These are phyloP conservation scores for Nemania bipapillata DNA, from an alignment of 2,329 filamentous ascomycete species.

Conservation along the genomic window DNA sequence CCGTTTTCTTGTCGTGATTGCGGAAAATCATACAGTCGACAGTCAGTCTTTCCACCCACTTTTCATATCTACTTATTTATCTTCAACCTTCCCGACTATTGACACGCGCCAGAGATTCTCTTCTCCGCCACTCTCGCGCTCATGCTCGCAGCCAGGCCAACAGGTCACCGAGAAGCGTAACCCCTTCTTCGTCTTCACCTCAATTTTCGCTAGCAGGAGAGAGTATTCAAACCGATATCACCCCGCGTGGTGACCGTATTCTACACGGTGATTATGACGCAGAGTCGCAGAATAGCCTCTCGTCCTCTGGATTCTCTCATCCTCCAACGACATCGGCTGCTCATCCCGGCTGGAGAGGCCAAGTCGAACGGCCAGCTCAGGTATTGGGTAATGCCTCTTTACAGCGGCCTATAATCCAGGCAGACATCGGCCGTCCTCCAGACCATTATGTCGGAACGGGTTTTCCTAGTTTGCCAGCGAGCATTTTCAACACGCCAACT, in stretches of 20 bases:
- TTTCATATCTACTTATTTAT: neutral
- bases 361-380: slow-evolving; percentile 17
- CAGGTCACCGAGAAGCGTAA: slow-evolving; percentile 22
- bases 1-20: slow-evolving; percentile 36
- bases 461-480: slow-evolving; percentile 23
- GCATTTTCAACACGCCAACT: slow-evolving; percentile 30
- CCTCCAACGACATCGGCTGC: slow-evolving; percentile 18
- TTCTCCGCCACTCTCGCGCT: slow-evolving; percentile 35
- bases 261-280: slow-evolving; percentile 25
- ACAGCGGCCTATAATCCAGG: slow-evolving; percentile 20
- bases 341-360: slow-evolving; percentile 24
- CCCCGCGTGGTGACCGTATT: slow-evolving; percentile 16
- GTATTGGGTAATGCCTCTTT: slow-evolving; percentile 16
- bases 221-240: slow-evolving; percentile 16
- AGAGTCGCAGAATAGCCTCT: slow-evolving; percentile 21
- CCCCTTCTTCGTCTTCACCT: slow-evolving; percentile 27
- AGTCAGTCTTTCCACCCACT: slow-evolving; percentile 22
- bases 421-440: slow-evolving; percentile 8
- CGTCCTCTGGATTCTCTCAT: slow-evolving; percentile 25
- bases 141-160: slow-evolving; percentile 21
- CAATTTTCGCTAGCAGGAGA: slow-evolving; percentile 28
- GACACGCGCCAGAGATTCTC: slow-evolving; percentile 31
- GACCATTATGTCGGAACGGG: slow-evolving; percentile 19
- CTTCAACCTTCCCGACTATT: neutral
- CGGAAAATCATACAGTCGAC: slow-evolving; percentile 36